Percentiles rank a stretch among this genome's conserved stretches.
Conservation (phyloP, 331 rosid genomes). For the Prunus yedoensis region DNA sequence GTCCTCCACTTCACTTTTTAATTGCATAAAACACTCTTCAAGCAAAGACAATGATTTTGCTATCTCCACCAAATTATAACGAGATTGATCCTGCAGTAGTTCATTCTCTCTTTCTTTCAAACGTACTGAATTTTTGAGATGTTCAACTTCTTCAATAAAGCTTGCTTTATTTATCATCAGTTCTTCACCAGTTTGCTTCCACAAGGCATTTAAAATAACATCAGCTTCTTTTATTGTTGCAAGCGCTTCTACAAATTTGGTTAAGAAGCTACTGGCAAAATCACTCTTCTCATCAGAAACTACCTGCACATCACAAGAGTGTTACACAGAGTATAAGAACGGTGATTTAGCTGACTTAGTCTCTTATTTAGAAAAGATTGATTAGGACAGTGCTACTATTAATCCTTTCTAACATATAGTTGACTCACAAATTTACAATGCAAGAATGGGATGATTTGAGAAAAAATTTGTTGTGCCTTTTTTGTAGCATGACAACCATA, state of each 20-base stretch:
- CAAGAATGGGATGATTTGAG: background rate
- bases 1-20: constrained; percentile 61
- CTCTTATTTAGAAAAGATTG: background rate
- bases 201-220: constrained; percentile 71
- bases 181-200: constrained; percentile 68
- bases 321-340: too few relatives aligned
- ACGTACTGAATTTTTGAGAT: constrained; percentile 48
- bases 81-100: constrained; percentile 48
- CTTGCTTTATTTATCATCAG: constrained; percentile 54
- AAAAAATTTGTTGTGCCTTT: constrained; percentile 41
- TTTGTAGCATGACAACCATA: constrained; percentile 28
- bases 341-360: constrained; percentile 1
- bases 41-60: constrained; percentile 51
- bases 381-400: background rate
- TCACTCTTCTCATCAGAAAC: constrained; percentile 29
- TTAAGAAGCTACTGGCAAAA: constrained; percentile 44
- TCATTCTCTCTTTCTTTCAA: constrained; percentile 58
- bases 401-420: background rate
- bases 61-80: constrained; percentile 55
- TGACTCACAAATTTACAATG: background rate
- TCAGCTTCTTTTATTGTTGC: constrained; percentile 78
- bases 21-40: constrained; percentile 60
- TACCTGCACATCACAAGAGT: constrained; percentile 39
- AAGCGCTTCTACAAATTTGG: constrained; percentile 66
- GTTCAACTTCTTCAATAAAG: constrained; percentile 59